Evolutionary conservation across 1,284 basidiomycete genomes (phyloP).

Genomic region (Moniliophthora roreri): DNA sequence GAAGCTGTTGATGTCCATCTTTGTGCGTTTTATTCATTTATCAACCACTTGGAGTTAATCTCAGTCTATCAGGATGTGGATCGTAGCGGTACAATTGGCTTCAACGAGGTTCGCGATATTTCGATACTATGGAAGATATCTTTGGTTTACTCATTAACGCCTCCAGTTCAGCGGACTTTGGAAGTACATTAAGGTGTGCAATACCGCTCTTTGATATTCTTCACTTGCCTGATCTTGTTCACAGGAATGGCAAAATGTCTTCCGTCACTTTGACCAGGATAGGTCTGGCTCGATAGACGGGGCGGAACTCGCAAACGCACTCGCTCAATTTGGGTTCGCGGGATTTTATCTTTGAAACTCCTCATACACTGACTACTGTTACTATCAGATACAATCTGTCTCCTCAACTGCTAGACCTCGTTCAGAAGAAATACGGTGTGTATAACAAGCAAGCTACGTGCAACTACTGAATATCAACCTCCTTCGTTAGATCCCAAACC

Average conservation of each 20-base stretch:
- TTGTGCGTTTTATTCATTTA: constrained; percentile 44
- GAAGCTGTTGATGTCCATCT: constrained; percentile 80
- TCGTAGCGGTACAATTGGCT: constrained; percentile 71
- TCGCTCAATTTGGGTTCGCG: constrained; percentile 63
- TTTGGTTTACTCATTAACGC: constrained; percentile 2
- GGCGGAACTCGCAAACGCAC: constrained; percentile 61
- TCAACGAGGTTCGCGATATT: constrained; percentile 56
- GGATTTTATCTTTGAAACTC: neutral
- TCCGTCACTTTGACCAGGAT: constrained; percentile 77
- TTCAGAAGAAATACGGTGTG: constrained; percentile 68
- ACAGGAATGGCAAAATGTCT: constrained; percentile 78
- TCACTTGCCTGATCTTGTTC: neutral
- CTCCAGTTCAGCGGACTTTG: constrained; percentile 70
- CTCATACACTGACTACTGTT: neutral
- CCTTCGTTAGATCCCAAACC: constrained; percentile 56
- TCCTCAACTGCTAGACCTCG: constrained; percentile 60
- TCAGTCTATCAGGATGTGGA: neutral
- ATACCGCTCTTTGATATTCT: neutral
- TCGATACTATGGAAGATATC: neutral
- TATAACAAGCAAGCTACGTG: neutral
- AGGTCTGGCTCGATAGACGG: constrained; percentile 73
- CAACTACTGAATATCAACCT: neutral
- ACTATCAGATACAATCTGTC: constrained; percentile 58
- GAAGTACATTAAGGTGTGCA: constrained; percentile 71
- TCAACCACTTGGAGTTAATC: too few species aligned